A percentile compares a stretch with the other conserved stretches of the same genome.
Evolutionary conservation across 306 rosid genomes (phyloP).

Genomic region (Gleditsia sinensis): DNA sequence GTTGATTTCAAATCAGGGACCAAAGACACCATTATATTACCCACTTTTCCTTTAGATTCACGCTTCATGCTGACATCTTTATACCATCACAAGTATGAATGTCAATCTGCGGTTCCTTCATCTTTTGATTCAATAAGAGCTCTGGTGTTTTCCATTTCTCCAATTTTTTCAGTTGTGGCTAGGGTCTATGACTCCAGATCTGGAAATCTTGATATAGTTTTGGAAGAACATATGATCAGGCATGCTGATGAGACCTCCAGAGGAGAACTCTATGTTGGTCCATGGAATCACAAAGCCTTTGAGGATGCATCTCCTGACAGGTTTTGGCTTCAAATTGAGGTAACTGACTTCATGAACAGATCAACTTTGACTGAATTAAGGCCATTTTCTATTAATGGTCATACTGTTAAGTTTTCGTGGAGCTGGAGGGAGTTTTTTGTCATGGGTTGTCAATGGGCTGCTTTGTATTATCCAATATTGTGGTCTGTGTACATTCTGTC

Average conservation of each 20-base stretch:
- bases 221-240: conserved; percentile 64
- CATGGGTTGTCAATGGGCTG: conserved; percentile 91
- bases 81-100: conserved; percentile 56
- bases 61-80: conserved; percentile 70
- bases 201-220: conserved; percentile 58
- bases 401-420: conserved; percentile 66
- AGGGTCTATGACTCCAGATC: conserved; percentile 68
- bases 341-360: conserved; percentile 58
- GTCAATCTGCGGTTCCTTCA: conserved; percentile 50
- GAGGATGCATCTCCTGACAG: conserved; percentile 80
- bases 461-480: conserved; percentile 72
- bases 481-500: conserved; percentile 59
- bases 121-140: conserved; percentile 74
- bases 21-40: conserved; percentile 62
- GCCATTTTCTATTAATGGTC: conserved; percentile 91
- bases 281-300: conserved; percentile 88
- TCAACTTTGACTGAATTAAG: conserved; percentile 73
- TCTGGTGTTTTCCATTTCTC: conserved; percentile 77
- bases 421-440: conserved; percentile 87
- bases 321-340: conserved; percentile 90
- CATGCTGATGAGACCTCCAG: conserved; percentile 51
- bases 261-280: conserved; percentile 74
- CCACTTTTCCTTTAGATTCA: conserved; percentile 94
- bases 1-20: conserved; percentile 67
- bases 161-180: conserved; percentile 62